Evolutionary conservation across 2,329 filamentous ascomycete species (phyloP), one percentile per base, ranked within the genome.

Genomic region (Fusarium duplospermum): DNA sequence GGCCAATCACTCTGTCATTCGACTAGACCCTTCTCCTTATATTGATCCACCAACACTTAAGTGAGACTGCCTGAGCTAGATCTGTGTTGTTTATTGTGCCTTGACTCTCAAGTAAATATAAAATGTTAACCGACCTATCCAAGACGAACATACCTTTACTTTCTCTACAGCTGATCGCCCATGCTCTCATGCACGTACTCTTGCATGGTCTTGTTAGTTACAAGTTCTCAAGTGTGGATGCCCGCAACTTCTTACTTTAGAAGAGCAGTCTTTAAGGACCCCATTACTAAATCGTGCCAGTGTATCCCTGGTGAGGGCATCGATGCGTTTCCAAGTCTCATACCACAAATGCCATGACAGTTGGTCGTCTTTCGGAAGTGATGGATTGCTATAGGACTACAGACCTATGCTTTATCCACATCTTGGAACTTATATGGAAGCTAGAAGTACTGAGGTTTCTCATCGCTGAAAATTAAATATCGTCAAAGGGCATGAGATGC

Each of bases 231-330:
- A 14, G 0, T 18, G n/a, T 52, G 24, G 24, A 29, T 52, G 10
- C 6, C 9, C 4, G 18, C 9, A 18, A 4, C 5, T n/a, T 31
- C 10, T 52, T n/a, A 5, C 24, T 52, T n/a, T 5, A 52, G 10
- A 31, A 24, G 24, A 10, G 6, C 6, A 27, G 24, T 8, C 3
- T 31, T 3, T 52, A 18, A 13, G 9, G 9, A 33, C 31, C 11
- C 2, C 31, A 3, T 18, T 4, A 9, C 24, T 29, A 1, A n/a
- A 13, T 13, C 2, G 18, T 13, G 6, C 16, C 10, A 0, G 9
- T 0, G 5, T 29, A 29, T 29, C 22, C 16, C 5, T 50, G 45
- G 45, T 8, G 6, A 4, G 5, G 18, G 6, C 24, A 52, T 5
- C 18, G 1, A 4, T 31, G 47, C 0, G 27, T n/a, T 52, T 52